These are phyloP conservation scores for Nematodospora anomalae DNA, from an alignment of 1,139 yeast species.

Conservation along the genomic window DNA sequence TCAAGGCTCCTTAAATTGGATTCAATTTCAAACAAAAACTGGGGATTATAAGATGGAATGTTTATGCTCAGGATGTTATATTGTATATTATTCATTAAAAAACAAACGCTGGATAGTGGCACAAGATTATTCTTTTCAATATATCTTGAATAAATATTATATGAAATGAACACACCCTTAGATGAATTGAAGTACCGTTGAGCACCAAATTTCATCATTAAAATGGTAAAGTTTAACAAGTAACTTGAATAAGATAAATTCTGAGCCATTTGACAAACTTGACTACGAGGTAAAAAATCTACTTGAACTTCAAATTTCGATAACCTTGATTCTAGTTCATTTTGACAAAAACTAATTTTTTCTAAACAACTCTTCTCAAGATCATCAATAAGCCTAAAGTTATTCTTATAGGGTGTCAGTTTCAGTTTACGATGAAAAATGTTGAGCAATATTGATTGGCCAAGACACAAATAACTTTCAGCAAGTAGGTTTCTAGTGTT, in stretches of 20 bases:
- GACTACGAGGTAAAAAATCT: constrained; percentile 3
- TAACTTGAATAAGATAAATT: constrained; percentile 20
- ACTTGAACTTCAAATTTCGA: constrained; percentile 8
- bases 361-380: constrained; percentile 19
- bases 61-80: constrained; percentile 23
- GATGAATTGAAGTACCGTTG: constrained; percentile 21
- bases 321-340: constrained; percentile 10
- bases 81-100: constrained; percentile 16
- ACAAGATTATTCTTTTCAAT: constrained; percentile 7
- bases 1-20: constrained; percentile 21
- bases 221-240: constrained; percentile 19
- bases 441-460: constrained; percentile 20
- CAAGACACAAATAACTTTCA: constrained; percentile 19
- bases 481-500: constrained; percentile 5
- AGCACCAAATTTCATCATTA: constrained; percentile 23
- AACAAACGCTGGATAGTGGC: constrained; percentile 11
- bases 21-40: constrained; percentile 24
- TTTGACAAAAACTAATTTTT: constrained; percentile 18
- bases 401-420: not conserved
- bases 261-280: constrained; percentile 16
- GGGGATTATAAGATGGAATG: constrained; percentile 29
- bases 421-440: constrained; percentile 13
- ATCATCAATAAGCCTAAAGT: constrained; percentile 8
- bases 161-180: constrained; percentile 15
- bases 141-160: constrained; percentile 15